Conservation (phyloP, 2,329 filamentous ascomycete genomes). For the Colletotrichum paranaense region DNA sequence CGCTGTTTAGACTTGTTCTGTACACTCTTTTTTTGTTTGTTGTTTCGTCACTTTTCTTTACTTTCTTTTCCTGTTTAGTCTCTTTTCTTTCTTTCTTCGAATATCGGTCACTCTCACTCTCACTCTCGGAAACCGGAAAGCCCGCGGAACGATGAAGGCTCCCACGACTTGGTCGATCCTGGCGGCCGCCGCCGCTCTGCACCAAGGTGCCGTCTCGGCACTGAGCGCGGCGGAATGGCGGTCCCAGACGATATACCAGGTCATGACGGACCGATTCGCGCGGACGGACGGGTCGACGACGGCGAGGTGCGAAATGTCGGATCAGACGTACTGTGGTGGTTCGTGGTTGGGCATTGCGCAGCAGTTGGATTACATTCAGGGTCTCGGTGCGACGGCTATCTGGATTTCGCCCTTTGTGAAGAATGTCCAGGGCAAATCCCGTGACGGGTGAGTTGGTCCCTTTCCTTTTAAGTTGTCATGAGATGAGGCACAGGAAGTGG, state of each 20-base stretch:
- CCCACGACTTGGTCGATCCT: not conserved
- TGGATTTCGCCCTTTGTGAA: conserved; percentile 70
- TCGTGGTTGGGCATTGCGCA: conserved; percentile 68
- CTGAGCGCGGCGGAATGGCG: conserved; percentile 57
- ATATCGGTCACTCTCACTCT: conserved; percentile 17
- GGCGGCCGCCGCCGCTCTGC: conserved; percentile 7
- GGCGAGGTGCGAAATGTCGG: conserved; percentile 52
- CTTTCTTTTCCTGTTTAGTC: conserved; percentile 6
- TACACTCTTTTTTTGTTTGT: conserved; percentile 24
- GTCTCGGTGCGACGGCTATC: conserved; percentile 69
- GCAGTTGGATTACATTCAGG: conserved; percentile 72
- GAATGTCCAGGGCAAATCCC: conserved; percentile 42
- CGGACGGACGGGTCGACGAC: conserved; percentile 57
- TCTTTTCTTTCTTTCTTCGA: conserved; percentile 14
- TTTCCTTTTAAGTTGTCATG: not conserved
- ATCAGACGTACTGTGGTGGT: conserved; percentile 69
- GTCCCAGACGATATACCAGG: conserved; percentile 67
- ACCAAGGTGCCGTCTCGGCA: conserved; percentile 16
- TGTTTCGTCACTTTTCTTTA: not conserved
- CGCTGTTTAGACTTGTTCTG: conserved; percentile 8
- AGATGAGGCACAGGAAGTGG: not conserved
- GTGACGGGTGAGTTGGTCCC: conserved; percentile 31
- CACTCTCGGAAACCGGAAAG: not conserved
- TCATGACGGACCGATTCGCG: conserved; percentile 67
- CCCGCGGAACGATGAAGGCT: conserved; percentile 15